Conservation (phyloP, 1,284 basidiomycete species). For the Cystobasidium sp. region DNA sequence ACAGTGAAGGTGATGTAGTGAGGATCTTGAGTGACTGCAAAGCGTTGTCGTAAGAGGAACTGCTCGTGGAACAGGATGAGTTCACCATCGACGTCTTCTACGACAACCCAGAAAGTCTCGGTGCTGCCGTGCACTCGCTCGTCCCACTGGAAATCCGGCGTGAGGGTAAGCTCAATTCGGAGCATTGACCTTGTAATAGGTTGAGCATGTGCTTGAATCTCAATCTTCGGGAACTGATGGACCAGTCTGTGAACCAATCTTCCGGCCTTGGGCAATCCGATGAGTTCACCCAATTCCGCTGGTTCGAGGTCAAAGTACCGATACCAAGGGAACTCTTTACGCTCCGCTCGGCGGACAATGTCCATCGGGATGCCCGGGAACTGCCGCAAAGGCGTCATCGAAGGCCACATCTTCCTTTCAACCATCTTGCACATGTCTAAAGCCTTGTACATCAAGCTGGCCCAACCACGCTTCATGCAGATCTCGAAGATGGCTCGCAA, state of each 20-base stretch:
- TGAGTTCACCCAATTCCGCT: constrained; percentile 85
- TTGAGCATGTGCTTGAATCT: constrained; percentile 86
- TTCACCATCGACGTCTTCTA: constrained; percentile 97
- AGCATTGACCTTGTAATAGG: constrained; percentile 88
- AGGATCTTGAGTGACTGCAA: constrained; percentile 76
- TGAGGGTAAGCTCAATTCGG: constrained; percentile 85
- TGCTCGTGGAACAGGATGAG: constrained; percentile 91
- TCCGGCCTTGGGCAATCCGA: constrained; percentile 86
- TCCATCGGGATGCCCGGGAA: constrained; percentile 88
- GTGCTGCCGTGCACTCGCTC: constrained; percentile 86
- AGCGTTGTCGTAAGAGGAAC: constrained; percentile 87
- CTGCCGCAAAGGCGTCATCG: constrained; percentile 95
- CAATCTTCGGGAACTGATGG: constrained; percentile 86
- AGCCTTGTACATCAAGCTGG: constrained; percentile 85
- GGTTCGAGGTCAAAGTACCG: constrained; percentile 85
- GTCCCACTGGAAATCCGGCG: constrained; percentile 97
- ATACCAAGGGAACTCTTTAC: constrained; percentile 98
- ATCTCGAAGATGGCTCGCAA: constrained; percentile 98
- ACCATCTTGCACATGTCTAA: constrained; percentile 97
- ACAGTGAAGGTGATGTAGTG: constrained; percentile 94
- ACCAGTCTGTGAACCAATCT: constrained; percentile 91
- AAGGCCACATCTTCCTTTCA: constrained; percentile 76
- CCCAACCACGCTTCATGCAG: constrained; percentile 98
- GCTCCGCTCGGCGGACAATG: constrained; percentile 88
- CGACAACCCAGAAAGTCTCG: constrained; percentile 88